Evolutionary conservation across 306 rosid genomes (phyloP), one percentile per base, ranked within the genome.

Genomic region (Fragaria vesca): DNA sequence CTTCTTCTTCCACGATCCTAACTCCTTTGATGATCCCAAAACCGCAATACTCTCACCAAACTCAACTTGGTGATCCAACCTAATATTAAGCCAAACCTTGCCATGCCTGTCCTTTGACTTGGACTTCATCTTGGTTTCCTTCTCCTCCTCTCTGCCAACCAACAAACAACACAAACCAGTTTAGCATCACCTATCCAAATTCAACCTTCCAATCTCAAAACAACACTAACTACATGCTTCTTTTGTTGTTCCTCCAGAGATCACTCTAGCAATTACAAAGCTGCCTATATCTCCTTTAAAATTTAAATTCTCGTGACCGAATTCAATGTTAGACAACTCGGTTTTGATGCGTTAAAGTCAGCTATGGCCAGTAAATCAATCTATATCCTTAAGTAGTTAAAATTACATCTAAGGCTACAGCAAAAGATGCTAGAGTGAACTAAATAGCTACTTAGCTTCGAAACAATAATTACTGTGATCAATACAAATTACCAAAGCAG

Each of bases 1-100:
- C 21, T 68, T 30, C 54, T 87, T 86, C 84, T 80, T 92, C 98
- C 98, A 95, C 0, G 96, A 86, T 4, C 98, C 98, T 45, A 95
- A 79, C 55, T 91, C 93, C 77, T 91, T 79, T 15, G 83, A 5
- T 12, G 98, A 95, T 78, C 98, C 98, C 76, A 88, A 69, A 83
- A 95, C 55, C 51, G 42, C 93, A 75, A 95, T 88, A 73, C 83
- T 90, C 78, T 91, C 93, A 9, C 98, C 98, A 79, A 90, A 95
- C 40, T 81, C 6, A 82, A 95, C 98, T 81, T 95, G 98, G 76
- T 91, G 96, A 74, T 86, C 90, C 73, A 95, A 76, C 71, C 84
- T 86, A 51, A 95, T 30, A 80, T 78, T 86, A 68, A 95, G 79
- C 78, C 12, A 81, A 76, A 94, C 87, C 77, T 83, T 88, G 32